phyloP scores from a whole-genome alignment of 2,329 filamentous ascomycete species.

The Macrophomina tecta region DNA sequence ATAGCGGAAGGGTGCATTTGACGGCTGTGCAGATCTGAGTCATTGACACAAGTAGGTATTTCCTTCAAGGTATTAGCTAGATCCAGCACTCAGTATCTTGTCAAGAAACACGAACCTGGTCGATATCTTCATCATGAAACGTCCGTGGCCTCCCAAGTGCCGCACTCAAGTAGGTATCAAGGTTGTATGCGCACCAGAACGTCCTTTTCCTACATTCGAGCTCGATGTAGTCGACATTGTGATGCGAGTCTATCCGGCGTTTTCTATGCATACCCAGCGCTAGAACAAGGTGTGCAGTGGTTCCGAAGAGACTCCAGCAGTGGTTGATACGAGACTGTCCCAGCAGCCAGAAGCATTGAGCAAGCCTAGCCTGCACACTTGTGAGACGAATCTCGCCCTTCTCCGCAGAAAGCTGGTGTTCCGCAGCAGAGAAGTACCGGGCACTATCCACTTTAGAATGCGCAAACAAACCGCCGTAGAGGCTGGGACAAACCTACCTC shows the following conservation, averaged over 20 bases:
- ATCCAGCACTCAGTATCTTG: slow-evolving; percentile 48
- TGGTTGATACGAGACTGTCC: slow-evolving; percentile 66
- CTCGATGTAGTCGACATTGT: slow-evolving; percentile 51
- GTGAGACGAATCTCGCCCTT: slow-evolving; percentile 61
- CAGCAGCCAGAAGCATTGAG: slow-evolving; percentile 66
- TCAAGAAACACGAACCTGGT: slow-evolving; percentile 51
- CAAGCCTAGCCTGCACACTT: slow-evolving; percentile 63
- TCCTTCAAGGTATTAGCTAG: slow-evolving; percentile 40
- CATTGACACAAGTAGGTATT: slow-evolving; percentile 43
- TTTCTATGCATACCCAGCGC: slow-evolving; percentile 43
- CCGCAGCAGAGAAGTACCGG: slow-evolving; percentile 53
- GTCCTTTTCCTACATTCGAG: slow-evolving; percentile 62
- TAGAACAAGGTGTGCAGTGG: slow-evolving; percentile 59
- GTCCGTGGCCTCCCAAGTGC: slow-evolving; percentile 66
- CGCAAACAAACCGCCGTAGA: neutral
- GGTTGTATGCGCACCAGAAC: slow-evolving; percentile 68
- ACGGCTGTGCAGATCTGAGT: slow-evolving; percentile 38
- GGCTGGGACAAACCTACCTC: neutral
- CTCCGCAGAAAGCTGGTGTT: slow-evolving; percentile 55
- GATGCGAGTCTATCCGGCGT: slow-evolving; percentile 19
- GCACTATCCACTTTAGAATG: slow-evolving; percentile 42
- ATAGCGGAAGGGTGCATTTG: slow-evolving; percentile 39
- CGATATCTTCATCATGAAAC: slow-evolving; percentile 68
- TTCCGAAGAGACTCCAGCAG: slow-evolving; percentile 67
- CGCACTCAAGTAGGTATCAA: slow-evolving; percentile 68